Conservation (phyloP, 164 flowering plant species). For the Aristolochia californica region DNA sequence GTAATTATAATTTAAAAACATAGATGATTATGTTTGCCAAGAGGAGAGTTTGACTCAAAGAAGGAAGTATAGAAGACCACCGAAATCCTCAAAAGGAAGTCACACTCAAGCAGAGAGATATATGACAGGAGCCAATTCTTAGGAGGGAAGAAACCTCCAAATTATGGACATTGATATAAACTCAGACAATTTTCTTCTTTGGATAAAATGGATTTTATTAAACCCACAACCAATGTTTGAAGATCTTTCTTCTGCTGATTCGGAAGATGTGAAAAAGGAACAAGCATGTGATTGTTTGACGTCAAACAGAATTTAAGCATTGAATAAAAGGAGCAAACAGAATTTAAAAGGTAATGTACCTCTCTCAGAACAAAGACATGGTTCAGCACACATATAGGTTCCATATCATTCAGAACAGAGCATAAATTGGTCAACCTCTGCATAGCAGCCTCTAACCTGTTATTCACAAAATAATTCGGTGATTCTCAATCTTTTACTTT, state of each 20-base stretch:
- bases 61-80: not conserved
- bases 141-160: too few relatives aligned
- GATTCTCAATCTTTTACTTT: too few relatives aligned
- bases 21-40: too few relatives aligned
- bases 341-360: conserved; percentile 28
- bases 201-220: too few relatives aligned
- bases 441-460: conserved; percentile 98
- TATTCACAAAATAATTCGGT: conserved; percentile 2
- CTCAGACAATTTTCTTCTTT: too few relatives aligned
- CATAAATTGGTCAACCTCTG: conserved; percentile 94
- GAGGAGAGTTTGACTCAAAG: not conserved
- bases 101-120: too few relatives aligned
- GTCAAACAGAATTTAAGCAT: not conserved
- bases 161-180: too few relatives aligned
- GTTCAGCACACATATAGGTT: conserved; percentile 95
- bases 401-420: conserved; percentile 96
- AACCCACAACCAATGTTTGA: too few relatives aligned
- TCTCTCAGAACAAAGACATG: conserved; percentile 97
- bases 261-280: not conserved
- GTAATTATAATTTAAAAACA: too few relatives aligned
- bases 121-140: too few relatives aligned
- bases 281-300: not conserved
- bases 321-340: not conserved
- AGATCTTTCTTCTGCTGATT: too few relatives aligned
- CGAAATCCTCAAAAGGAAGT: too few relatives aligned